These are phyloP conservation scores for Suillus subluteus DNA, from an alignment of 768 basidiomycete genomes.

Conservation along the genomic window DNA sequence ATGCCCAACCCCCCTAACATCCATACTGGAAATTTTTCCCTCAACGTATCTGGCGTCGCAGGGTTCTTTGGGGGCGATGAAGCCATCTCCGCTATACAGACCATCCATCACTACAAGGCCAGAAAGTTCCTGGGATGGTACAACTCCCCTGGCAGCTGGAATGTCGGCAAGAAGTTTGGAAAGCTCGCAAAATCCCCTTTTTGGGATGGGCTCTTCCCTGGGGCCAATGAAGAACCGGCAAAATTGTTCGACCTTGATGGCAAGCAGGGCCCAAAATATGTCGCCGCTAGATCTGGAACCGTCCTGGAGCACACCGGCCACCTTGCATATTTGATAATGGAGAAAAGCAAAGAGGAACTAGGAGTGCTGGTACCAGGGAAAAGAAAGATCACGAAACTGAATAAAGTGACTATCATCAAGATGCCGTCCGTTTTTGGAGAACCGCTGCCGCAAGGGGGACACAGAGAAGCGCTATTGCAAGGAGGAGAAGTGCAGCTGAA, in stretches of 20 bases:
- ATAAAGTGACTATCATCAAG: slow-evolving; percentile 23
- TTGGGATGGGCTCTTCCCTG: slow-evolving; percentile 31
- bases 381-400: slow-evolving; percentile 16
- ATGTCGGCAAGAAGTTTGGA: slow-evolving; percentile 34
- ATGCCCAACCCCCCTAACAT: slow-evolving; percentile 12
- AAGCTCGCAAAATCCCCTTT: slow-evolving; percentile 29
- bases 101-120: slow-evolving; percentile 30
- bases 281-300: slow-evolving; percentile 29
- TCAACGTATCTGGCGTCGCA: slow-evolving; percentile 33
- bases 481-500: too few relatives aligned
- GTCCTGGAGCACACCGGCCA: slow-evolving; percentile 30
- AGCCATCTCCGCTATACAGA: slow-evolving; percentile 31
- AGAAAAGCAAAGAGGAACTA: slow-evolving; percentile 21
- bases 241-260: slow-evolving; percentile 30
- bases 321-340: slow-evolving; percentile 29
- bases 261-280: slow-evolving; percentile 29
- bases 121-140: slow-evolving; percentile 39
- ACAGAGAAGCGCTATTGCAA: too few relatives aligned
- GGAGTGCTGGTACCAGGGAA: not conserved
- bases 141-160: slow-evolving; percentile 35
- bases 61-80: slow-evolving; percentile 40
- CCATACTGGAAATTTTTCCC: slow-evolving; percentile 21
- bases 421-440: not conserved
- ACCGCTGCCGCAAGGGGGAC: too few relatives aligned
- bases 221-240: slow-evolving; percentile 22